phyloP scores from a whole-genome alignment of 2,329 filamentous ascomycete species.

The Scytalidium sp. region DNA sequence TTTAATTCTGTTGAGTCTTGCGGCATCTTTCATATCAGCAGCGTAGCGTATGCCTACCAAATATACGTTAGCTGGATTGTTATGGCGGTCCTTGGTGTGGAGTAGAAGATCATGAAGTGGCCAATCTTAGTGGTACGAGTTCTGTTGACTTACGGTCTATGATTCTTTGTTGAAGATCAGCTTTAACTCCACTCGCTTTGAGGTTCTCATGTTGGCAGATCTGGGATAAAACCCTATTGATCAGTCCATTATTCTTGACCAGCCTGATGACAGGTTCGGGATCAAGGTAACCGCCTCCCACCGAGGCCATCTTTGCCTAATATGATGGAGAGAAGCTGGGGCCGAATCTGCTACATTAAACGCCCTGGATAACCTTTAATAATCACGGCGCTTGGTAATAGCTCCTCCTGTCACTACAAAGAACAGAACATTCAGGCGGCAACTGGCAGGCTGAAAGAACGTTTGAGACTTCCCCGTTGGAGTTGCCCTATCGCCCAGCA shows the following conservation, averaged over 20 bases:
- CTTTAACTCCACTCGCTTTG: conserved; percentile 80
- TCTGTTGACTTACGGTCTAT: conserved; percentile 67
- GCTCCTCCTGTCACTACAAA: neutral
- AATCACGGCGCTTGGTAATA: neutral
- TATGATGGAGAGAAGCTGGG: neutral
- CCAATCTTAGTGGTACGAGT: too few relatives aligned
- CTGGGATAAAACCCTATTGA: conserved; percentile 23
- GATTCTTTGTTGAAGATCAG: conserved; percentile 75
- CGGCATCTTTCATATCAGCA: conserved; percentile 15
- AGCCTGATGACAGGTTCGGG: conserved; percentile 22
- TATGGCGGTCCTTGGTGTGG: neutral
- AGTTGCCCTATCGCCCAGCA: neutral
- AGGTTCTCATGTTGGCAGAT: conserved; percentile 73
- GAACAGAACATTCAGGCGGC: neutral
- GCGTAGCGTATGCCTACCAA: conserved; percentile 19
- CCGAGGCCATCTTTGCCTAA: conserved; percentile 27
- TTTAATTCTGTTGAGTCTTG: conserved; percentile 22
- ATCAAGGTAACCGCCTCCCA: conserved; percentile 26
- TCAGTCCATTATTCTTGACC: conserved; percentile 20
- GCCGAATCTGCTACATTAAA: neutral
- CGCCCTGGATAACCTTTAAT: neutral
- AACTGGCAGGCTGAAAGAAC: neutral
- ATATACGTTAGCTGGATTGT: neutral
- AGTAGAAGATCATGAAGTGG: too few relatives aligned
- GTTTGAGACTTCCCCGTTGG: neutral